Base-by-base conservation (phyloP, 1,284 basidiomycete genomes). In the Amylostereum areolatum region DNA sequence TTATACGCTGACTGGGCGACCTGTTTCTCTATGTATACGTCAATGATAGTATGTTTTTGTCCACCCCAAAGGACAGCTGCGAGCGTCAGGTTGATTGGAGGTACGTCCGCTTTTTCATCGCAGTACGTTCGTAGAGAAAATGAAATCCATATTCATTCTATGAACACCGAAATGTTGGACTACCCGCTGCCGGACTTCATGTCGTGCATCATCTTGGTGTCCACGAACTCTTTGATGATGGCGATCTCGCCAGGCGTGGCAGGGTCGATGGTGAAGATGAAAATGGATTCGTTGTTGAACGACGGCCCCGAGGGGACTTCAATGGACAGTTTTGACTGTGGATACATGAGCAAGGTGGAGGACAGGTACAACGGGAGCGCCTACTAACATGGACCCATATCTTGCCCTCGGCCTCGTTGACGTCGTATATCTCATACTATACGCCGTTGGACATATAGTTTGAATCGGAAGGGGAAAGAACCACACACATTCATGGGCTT, bases 351-450 rank as follows among this genome's bases (percentile, higher is more conserved):
- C 10, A 27, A 39, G 46, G 11, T 41, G 29, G 28, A 33, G 32
- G 28, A 10, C 41, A 25, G 27, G 36, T 37, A 32, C 35, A 32
- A 12, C 31, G 8, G n/a, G 28, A 5, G 12, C 11, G 9, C n/a
- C 24, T 12, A 48, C 52, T 30, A 39, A 53, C 52, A 44, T 53
- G 51, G 3, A 45, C 51, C 52, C 51, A 53, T 33, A 53, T 31
- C 2, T 10, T 43, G 30, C 27, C 51, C 10, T 27, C 12, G 9
- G 5, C 29, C 40, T 53, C 51, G 5, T 2, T 49, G 5, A n/a
- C 11, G 27, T 48, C 37, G 29, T 39, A 36, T 12, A 53, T 49
- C 39, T 53, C 52, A 12, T 48, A 46, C 52, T 53, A 40, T 10
- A 18, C 24, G n/a, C 12, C n/a, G 35, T 47, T 9, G 44, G 44